These are phyloP conservation scores for Blepharisma japonicum DNA, from an alignment of 73 alveolate genomes.

Conservation along the genomic window DNA sequence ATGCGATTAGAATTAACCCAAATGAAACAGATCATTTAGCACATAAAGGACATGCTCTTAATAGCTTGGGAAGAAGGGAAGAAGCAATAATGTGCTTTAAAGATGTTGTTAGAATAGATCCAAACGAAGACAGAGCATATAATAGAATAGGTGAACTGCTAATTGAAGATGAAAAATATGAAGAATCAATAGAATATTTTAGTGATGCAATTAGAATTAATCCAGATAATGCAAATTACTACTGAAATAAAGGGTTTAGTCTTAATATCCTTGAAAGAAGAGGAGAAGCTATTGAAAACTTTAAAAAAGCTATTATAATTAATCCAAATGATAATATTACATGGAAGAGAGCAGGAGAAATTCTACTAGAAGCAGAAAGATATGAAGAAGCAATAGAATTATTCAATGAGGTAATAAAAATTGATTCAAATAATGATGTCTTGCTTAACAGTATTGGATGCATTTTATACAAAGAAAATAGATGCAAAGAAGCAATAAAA, in stretches of 20 bases:
- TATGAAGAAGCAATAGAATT: not conserved
- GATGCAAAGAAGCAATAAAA: not conserved
- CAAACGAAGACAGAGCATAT: not conserved
- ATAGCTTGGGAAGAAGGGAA: not conserved
- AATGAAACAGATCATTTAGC: not conserved
- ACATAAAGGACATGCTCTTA: not conserved
- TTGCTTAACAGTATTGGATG: not conserved
- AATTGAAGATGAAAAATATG: not conserved
- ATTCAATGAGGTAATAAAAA: not conserved
- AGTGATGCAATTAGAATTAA: not conserved
- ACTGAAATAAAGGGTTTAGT: not conserved
- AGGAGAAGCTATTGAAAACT: not conserved
- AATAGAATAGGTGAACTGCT: not conserved
- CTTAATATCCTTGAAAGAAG: not conserved
- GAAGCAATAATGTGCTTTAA: not conserved
- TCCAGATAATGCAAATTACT: not conserved
- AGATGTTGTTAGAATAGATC: not conserved
- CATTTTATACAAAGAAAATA: not conserved
- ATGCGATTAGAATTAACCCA: not conserved
- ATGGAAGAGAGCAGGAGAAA: not conserved
- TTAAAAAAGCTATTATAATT: slow-evolving; percentile 3
- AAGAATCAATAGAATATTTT: not conserved
- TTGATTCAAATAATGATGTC: not conserved
- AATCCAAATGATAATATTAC: not conserved
- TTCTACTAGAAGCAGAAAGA: not conserved